Percentiles rank a stretch among this genome's conserved stretches.
phyloP scores from a whole-genome alignment of 345 rosid species.

The Camelina hispida region DNA sequence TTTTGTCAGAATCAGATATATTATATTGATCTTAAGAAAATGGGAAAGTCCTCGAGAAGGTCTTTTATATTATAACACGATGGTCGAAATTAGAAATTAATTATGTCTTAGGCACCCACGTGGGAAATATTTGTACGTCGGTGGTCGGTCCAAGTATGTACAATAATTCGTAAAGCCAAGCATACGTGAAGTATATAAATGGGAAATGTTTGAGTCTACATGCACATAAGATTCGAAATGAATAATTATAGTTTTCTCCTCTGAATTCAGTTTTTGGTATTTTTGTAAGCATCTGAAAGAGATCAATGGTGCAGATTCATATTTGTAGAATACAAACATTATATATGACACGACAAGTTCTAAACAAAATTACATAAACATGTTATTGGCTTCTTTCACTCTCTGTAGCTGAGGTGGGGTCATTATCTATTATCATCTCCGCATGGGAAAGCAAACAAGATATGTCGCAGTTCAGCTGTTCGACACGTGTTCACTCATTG shows the following conservation, averaged over 20 bases:
- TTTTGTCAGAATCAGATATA: too few species aligned
- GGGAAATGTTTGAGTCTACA: background rate
- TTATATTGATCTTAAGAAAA: too few species aligned
- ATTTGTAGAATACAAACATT: background rate
- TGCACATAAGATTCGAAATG: background rate
- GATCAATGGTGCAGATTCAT: background rate
- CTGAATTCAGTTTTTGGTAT: background rate
- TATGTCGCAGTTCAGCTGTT: constrained; percentile 22
- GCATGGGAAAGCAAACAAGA: constrained; percentile 39
- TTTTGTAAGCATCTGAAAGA: constrained; percentile 3
- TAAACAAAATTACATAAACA: background rate
- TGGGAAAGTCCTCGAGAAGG: too few species aligned
- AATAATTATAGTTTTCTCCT: background rate
- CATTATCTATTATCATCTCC: constrained; percentile 6
- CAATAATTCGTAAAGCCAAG: background rate
- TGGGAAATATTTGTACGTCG: background rate
- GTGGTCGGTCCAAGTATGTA: background rate
- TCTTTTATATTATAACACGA: too few species aligned
- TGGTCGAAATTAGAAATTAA: too few species aligned
- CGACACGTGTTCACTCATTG: constrained; percentile 39
- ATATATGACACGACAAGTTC: constrained; percentile 1
- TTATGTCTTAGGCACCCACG: background rate
- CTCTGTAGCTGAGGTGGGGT: constrained; percentile 26
- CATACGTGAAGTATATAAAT: background rate
- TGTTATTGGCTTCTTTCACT: constrained; percentile 12